Conservation (phyloP, 768 basidiomycete genomes). For the Lactifluus hygrophoroides region DNA sequence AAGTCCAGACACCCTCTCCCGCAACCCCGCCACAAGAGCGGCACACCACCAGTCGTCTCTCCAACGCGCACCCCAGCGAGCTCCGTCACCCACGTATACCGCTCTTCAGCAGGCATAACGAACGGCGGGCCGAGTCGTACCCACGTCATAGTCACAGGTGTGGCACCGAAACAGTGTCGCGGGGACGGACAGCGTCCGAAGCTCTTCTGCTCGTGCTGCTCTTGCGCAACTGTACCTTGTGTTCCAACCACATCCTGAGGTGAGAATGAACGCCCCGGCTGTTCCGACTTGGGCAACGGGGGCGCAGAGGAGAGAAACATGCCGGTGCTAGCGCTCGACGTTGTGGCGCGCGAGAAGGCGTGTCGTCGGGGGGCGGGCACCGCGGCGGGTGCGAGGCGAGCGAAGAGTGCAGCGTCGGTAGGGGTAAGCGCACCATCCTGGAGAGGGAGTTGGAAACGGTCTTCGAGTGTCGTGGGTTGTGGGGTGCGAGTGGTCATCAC, state of each 20-base stretch:
- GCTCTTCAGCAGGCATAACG: slow-evolving; percentile 15
- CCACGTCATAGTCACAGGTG: background rate
- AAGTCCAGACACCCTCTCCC: slow-evolving; percentile 15
- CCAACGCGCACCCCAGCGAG: slow-evolving; percentile 17
- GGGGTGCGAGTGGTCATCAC: background rate
- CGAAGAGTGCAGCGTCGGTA: slow-evolving; percentile 3
- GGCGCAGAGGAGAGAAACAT: background rate
- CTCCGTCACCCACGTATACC: slow-evolving; percentile 13
- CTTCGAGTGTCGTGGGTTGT: slow-evolving; percentile 11
- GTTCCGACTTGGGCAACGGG: background rate
- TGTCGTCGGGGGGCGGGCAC: slow-evolving; percentile 11
- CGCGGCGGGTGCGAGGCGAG: slow-evolving; percentile 6
- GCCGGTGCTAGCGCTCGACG: slow-evolving; percentile 3
- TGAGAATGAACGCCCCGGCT: background rate
- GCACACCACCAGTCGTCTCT: slow-evolving; percentile 16
- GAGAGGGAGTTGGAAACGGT: slow-evolving; percentile 11
- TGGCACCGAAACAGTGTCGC: background rate
- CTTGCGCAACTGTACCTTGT: background rate
- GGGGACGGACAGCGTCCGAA: slow-evolving; percentile 18
- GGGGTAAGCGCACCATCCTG: slow-evolving; percentile 14
- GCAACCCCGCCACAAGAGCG: slow-evolving; percentile 20
- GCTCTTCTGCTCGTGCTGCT: background rate
- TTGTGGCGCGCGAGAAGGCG: slow-evolving; percentile 15
- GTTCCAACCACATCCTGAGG: too few relatives aligned
- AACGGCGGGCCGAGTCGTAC: slow-evolving; percentile 14